phyloP scores from a whole-genome alignment of 495 filamentous ascomycete genomes.

The Aspergillus saccharolyticus region DNA sequence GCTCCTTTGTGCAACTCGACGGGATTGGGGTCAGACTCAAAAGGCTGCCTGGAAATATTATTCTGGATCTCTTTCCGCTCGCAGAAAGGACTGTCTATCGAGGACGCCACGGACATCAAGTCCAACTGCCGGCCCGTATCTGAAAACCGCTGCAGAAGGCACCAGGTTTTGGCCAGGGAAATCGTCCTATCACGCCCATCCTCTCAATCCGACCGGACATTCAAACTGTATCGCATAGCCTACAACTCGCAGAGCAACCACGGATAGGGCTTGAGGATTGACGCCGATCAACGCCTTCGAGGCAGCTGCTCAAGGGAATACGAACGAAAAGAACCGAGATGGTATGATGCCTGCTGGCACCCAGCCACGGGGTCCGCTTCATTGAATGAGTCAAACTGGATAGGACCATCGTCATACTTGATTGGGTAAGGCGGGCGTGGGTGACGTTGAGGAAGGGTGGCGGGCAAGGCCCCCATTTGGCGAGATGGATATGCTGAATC shows the following conservation, averaged over 20 bases:
- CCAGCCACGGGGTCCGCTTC: neutral
- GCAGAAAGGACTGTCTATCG: neutral
- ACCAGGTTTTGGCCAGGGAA: neutral
- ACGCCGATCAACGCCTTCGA: neutral
- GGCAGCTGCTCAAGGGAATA: neutral
- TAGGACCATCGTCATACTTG: slow-evolving; percentile 2
- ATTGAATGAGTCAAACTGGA: neutral
- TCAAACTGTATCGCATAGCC: neutral
- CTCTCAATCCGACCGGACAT: neutral
- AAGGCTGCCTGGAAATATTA: neutral
- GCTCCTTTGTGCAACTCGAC: neutral
- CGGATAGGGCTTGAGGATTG: neutral
- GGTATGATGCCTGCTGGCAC: neutral
- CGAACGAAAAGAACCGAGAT: neutral
- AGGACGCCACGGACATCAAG: neutral
- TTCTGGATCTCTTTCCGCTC: neutral
- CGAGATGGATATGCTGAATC: slow-evolving; percentile 1
- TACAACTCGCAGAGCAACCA: neutral
- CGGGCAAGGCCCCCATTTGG: slow-evolving; percentile 1
- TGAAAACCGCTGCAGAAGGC: neutral
- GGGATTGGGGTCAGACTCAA: neutral
- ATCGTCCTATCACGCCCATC: neutral
- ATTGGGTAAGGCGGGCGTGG: neutral
- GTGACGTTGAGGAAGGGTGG: neutral
- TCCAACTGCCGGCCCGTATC: neutral